Percentiles rank a stretch among this genome's conserved stretches.
These are phyloP conservation scores for Chrysoporthe austroafricana DNA, from an alignment of 2,329 filamentous ascomycete genomes.

Conservation along the genomic window DNA sequence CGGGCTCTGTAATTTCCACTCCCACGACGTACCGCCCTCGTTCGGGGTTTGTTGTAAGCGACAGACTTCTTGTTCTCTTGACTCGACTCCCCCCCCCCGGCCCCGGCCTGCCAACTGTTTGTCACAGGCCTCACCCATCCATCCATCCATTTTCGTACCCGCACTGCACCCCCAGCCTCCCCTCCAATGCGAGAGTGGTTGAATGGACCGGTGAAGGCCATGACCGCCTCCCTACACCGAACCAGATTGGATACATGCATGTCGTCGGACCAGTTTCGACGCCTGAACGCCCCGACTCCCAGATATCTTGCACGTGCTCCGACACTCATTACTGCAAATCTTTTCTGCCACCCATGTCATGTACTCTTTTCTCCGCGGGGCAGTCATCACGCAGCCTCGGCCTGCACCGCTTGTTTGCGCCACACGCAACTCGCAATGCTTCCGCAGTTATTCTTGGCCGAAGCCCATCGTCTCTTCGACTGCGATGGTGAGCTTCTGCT, in stretches of 20 bases:
- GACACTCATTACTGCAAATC: conserved; percentile 11
- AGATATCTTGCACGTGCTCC: conserved; percentile 12
- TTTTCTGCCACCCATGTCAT: not conserved
- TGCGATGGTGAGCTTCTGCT: conserved; percentile 90
- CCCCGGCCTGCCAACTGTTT: not conserved
- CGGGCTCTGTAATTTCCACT: not conserved
- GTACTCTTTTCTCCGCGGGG: not conserved
- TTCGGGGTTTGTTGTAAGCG: conserved; percentile 24
- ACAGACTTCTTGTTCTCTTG: conserved; percentile 22
- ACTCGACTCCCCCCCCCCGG: not conserved
- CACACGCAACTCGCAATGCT: not conserved
- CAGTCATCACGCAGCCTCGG: not conserved
- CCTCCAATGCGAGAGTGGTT: conserved; percentile 3
- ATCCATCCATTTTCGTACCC: conserved; percentile 1
- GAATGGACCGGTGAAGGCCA: not conserved
- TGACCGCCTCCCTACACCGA: conserved; percentile 12
- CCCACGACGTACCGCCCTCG: conserved; percentile 2
- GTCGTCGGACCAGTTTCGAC: conserved; percentile 18
- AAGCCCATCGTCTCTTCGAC: conserved; percentile 99
- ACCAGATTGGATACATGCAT: conserved; percentile 23
- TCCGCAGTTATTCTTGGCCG: conserved; percentile 80
- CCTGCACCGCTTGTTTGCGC: not conserved
- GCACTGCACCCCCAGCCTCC: not conserved
- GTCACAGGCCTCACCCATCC: not conserved
- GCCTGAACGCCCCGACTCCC: conserved; percentile 26